Evolutionary conservation across 306 rosid species (phyloP), one percentile per base, ranked within the genome.

Genomic region (Rosa persica): DNA sequence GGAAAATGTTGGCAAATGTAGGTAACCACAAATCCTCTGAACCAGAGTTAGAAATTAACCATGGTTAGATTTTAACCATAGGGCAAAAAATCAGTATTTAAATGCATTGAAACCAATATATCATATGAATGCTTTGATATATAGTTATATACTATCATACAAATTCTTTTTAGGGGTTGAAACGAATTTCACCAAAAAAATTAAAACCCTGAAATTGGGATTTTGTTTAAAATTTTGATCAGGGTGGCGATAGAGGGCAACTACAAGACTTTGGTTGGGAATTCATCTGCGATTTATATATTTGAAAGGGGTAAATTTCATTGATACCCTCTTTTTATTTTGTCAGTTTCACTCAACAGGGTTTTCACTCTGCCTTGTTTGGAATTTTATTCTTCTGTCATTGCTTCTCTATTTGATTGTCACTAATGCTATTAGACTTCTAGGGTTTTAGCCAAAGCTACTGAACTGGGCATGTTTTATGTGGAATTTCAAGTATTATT

Each of bases 41-140:
- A 85, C 79, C 36, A 72, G 74, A 68, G 89, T 77, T 74, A 74
- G 83, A 71, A 67, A 34, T 40, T 75, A 48, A 88, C 85, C 81
- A 64, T 64, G 34, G 83, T 80, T 80, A 80, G 64, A 27, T 64
- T 68, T 79, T 76, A 67, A 82, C 86, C 74, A n/a, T 20, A 8
- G 61, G 67, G 23, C 69, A 36, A 39, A 43, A 39, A 39, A 19
- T 11, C 16, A 39, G 10, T 67, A 67, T 39, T 13, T 17, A 71
- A 47, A 44, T 46, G n/a, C 57, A 22, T 17, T n/a, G 9, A 66
- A 36, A 34, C 27, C 5, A 20, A 51, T 44, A 25, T 17, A 57
- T 36, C 40, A 43, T 43, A 43, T 73, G 38, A 55, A 40, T 60
- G 12, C 48, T 8, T 43, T n/a, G 27, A 75, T 58, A 16, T 73